Conservation (phyloP, 352 stramenopile genomes). For the Phytophthora pistaciae region DNA sequence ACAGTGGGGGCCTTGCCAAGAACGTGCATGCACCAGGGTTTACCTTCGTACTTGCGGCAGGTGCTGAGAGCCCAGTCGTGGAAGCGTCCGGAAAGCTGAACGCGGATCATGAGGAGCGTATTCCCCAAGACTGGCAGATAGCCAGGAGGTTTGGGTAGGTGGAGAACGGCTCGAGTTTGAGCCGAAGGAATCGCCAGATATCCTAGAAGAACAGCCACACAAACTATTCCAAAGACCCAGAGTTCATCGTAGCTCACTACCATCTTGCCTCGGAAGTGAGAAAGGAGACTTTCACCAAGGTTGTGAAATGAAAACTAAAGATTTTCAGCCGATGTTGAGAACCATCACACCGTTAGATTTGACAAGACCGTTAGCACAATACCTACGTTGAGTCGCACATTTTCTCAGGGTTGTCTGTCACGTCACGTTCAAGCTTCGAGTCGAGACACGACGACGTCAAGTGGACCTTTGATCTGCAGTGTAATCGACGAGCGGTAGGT, state of each 20-base stretch:
- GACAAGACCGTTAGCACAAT: background rate
- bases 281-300: background rate
- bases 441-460: constrained; percentile 37
- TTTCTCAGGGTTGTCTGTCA: background rate
- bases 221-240: constrained; percentile 8
- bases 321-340: background rate
- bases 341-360: background rate
- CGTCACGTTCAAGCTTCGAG: background rate
- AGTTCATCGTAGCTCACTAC: background rate
- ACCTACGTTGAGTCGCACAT: background rate
- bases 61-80: constrained; percentile 64
- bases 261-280: background rate
- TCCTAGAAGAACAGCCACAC: constrained; percentile 28
- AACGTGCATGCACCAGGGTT: constrained; percentile 57
- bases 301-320: background rate
- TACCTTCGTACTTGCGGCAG: constrained; percentile 1
- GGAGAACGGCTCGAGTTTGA: constrained; percentile 27
- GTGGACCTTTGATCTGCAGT: constrained; percentile 49
- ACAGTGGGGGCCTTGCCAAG: constrained; percentile 47
- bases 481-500: constrained; percentile 57
- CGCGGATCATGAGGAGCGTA: constrained; percentile 53
- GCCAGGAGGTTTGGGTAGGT: constrained; percentile 47
- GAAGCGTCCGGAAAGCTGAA: constrained; percentile 47
- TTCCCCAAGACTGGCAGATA: constrained; percentile 61
- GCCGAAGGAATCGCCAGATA: constrained; percentile 33